Base-by-base conservation (phyloP, 2,329 filamentous ascomycete genomes). In the Didymella sp. region DNA sequence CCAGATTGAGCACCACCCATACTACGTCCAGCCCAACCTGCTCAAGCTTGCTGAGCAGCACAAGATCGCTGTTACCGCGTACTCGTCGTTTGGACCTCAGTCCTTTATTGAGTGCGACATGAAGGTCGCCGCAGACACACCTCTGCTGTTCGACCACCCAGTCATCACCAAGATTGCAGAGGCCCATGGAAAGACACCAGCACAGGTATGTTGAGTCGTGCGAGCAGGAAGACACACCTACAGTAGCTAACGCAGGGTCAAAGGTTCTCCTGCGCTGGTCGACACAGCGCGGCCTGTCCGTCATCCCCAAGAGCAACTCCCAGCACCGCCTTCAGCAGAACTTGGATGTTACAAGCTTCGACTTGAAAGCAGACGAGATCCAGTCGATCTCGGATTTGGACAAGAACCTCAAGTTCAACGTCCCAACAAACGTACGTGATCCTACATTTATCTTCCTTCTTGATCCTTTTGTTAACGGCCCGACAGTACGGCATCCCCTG, bases 111-210 rank as follows among this genome's bases (percentile, higher is more conserved):
- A 58, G 35, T 58, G 55, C 44, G 55, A 58, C 13, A 58, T 58
- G 55, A 58, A 58, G 40, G 37, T 58, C 3, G 55, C 55, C n/a
- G 55, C 46, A 37, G 64, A 66, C 43, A 71, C 69, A 9, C 67
- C 68, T 46, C 68, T 70, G 37, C 66, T 76, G 19, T 71, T 76
- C 38, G 63, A 73, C 44, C 73, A 76, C 61, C 62, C 72, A 81
- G 89, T 74, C 87, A 90, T 84, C 81, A 89, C 76, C 82, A 87
- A 71, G 88, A 89, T 58, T 62, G 89, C 89, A 25, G 79, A 84
- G 64, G 82, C 85, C 63, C 83, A 87, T 12, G 82, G 86, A 13
- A 84, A 89, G 50, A 87, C 87, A 8, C 83, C 91, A 6, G 89
- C 90, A 15, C 92, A 96, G 83, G 83, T 57, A 48, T 12, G 37